Conservation (phyloP, 345 rosid species). For the Citrus australasica region DNA sequence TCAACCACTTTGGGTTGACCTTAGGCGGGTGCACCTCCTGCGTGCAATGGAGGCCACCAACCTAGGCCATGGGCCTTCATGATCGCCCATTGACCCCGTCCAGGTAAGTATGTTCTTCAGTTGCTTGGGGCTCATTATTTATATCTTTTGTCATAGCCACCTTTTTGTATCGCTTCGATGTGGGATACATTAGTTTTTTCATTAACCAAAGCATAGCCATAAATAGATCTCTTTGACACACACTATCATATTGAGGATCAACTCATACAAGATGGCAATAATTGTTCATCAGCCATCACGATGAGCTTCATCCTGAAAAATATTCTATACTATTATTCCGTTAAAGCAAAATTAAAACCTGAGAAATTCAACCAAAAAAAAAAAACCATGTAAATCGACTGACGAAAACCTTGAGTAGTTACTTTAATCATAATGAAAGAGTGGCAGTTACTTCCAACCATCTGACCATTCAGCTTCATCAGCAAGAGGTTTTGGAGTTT, state of each 20-base stretch:
- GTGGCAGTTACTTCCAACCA: slow-evolving; percentile 5
- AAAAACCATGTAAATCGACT: background rate
- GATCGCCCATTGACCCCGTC: slow-evolving; percentile 22
- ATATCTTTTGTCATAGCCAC: background rate
- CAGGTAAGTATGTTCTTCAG: background rate
- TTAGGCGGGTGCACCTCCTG: background rate
- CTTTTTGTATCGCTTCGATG: background rate
- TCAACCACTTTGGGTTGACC: slow-evolving; percentile 9
- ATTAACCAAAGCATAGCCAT: background rate
- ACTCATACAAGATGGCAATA: background rate
- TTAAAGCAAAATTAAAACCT: background rate
- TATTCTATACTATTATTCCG: background rate
- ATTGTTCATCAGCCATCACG: background rate
- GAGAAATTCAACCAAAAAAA: background rate
- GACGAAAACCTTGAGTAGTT: too few species aligned
- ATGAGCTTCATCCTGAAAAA: background rate
- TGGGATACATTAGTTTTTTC: background rate
- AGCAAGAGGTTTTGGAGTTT: background rate
- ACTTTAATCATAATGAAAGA: background rate
- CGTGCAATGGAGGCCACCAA: slow-evolving; percentile 21
- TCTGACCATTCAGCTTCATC: slow-evolving; percentile 7
- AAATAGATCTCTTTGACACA: background rate
- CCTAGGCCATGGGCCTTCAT: slow-evolving; percentile 10
- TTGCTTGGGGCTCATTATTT: background rate
- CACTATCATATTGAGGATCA: background rate